phyloP scores from a whole-genome alignment of 2,329 filamentous ascomycete species.

The Fusarium vanettenii region DNA sequence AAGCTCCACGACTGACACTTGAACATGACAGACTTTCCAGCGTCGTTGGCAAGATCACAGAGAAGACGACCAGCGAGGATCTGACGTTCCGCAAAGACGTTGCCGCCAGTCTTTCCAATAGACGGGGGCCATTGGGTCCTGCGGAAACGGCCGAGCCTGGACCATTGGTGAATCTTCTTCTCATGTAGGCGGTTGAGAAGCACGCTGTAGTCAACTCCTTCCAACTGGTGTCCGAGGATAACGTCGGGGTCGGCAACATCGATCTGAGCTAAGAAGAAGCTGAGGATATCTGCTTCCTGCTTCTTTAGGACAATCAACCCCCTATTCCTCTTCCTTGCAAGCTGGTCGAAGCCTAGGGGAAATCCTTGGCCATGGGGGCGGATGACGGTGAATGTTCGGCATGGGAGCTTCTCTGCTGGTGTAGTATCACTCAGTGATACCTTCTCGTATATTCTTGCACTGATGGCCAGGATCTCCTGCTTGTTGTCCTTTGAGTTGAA shows the following conservation, averaged over 20 bases:
- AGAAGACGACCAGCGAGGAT: slow-evolving; percentile 88
- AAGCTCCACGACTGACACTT: slow-evolving; percentile 99
- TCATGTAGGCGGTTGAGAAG: slow-evolving; percentile 87
- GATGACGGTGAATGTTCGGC: slow-evolving; percentile 91
- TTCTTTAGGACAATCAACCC: slow-evolving; percentile 85
- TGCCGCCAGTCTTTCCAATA: slow-evolving; percentile 86
- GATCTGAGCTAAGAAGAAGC: slow-evolving; percentile 89
- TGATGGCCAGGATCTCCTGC: slow-evolving; percentile 93
- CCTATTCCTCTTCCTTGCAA: slow-evolving; percentile 77
- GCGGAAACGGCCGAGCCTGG: slow-evolving; percentile 87
- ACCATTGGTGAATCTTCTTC: slow-evolving; percentile 94
- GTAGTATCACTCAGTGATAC: slow-evolving; percentile 89
- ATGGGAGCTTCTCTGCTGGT: slow-evolving; percentile 87
- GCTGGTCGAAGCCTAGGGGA: slow-evolving; percentile 86
- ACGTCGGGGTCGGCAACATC: slow-evolving; percentile 93
- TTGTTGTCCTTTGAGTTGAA: slow-evolving; percentile 95
- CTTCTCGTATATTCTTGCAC: slow-evolving; percentile 92
- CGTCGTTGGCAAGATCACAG: slow-evolving; percentile 95
- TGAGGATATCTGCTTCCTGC: slow-evolving; percentile 85
- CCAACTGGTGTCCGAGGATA: slow-evolving; percentile 92
- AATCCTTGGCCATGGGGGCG: slow-evolving; percentile 81
- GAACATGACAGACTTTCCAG: slow-evolving; percentile 95
- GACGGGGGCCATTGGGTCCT: slow-evolving; percentile 87
- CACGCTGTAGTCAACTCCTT: slow-evolving; percentile 95
- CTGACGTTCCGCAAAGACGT: slow-evolving; percentile 93